Conservation (phyloP, 371 early-diverging fungal species). For the Neoconidiobolus thromboides region DNA sequence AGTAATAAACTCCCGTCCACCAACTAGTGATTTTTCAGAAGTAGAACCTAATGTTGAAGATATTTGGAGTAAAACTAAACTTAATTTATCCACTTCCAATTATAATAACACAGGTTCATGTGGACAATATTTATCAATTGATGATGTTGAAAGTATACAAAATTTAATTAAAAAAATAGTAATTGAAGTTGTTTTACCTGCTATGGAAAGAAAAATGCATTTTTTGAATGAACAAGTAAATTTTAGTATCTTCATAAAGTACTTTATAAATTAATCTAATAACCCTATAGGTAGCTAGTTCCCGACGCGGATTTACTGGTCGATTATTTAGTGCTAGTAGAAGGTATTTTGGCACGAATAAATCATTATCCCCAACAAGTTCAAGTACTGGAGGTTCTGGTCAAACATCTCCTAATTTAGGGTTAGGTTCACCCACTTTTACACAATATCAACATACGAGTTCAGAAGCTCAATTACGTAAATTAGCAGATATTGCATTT, state of each 20-base stretch:
- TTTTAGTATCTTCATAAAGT: neutral
- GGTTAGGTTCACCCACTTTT: neutral
- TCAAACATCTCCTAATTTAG: conserved; percentile 11
- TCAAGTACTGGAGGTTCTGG: conserved; percentile 16
- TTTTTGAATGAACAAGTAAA: conserved; percentile 71
- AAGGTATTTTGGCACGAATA: conserved; percentile 51
- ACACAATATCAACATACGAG: conserved; percentile 43
- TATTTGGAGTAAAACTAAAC: too few species aligned
- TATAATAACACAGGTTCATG: neutral
- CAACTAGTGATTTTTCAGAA: too few species aligned
- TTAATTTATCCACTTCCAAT: too few species aligned
- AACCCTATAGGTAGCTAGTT: conserved; percentile 38
- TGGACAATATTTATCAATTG: neutral
- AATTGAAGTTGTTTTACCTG: conserved; percentile 57
- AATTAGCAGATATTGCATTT: conserved; percentile 85
- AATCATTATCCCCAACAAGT: conserved; percentile 14
- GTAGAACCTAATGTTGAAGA: too few species aligned
- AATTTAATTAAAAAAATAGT: conserved; percentile 22
- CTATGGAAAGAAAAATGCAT: conserved; percentile 74
- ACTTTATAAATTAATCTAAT: neutral
- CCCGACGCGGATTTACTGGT: conserved; percentile 77
- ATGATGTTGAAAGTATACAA: neutral
- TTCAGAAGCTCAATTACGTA: conserved; percentile 78
- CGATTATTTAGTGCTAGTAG: conserved; percentile 65
- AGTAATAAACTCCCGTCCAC: too few species aligned